Base-by-base conservation (phyloP, 257 asterid species). In the Solanum habrochaites region DNA sequence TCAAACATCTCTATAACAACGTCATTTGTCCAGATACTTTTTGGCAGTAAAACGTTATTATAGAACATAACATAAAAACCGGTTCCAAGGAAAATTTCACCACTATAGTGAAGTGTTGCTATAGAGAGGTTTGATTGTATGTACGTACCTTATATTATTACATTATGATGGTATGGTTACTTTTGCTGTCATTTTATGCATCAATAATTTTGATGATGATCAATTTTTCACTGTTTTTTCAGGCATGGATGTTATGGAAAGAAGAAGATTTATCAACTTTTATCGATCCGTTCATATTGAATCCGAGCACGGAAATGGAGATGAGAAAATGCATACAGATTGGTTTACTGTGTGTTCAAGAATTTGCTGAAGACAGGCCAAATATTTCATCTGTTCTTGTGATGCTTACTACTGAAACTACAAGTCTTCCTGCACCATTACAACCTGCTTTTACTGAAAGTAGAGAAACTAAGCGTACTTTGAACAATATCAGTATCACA, bases 221-320 rank as follows among this genome's bases (percentile, higher is more conserved):
- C 56, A 47, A 13, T 20, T 35, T 35, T 60, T 18, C 5, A 15
- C 47, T 40, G 87, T 82, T 47, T 82, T 16, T 74, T 23, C 88
- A 93, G 95, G 94, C 93, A 31, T 93, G 95, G 96, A 92, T 91
- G 89, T 89, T 87, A 13, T 93, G 95, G 98, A 86, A 86, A 29
- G 89, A 87, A n/a, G 90, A 88, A 42, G 70, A 60, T 64, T 90
- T 91, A 10, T 42, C 85, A 62, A 90, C 91, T 42, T 80, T 95
- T 31, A 86, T 89, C 90, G 93, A 93, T 89, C 93, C 91, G 6
- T 70, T 43, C 9, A 84, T 93, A 31, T 85, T 67, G 20, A 86
- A 87, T 42, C 91, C 91, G 12, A 89, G 90, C 85, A 47, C 35
- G 29, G 64, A 31, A 58, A 91, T 77, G 37, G 90, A 90, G 87